Percentiles rank a stretch among this genome's conserved stretches.
These are phyloP conservation scores for Salix udensis DNA, from an alignment of 345 rosid genomes.

Conservation along the genomic window DNA sequence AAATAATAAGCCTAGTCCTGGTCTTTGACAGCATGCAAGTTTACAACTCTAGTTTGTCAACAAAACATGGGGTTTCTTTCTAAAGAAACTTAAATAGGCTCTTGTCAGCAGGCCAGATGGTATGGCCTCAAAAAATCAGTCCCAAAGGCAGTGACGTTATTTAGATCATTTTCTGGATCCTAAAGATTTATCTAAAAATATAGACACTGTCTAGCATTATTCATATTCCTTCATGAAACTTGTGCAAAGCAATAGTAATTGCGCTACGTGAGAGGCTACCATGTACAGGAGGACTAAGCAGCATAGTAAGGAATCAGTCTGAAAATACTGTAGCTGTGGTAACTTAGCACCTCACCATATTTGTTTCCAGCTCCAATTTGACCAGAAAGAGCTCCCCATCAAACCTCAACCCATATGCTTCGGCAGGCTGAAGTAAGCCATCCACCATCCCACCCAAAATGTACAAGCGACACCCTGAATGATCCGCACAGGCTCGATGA, in stretches of 20 bases:
- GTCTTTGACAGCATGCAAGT: neutral
- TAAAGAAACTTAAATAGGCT: too few relatives aligned
- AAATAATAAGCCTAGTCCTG: neutral
- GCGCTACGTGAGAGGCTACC: neutral
- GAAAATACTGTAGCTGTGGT: neutral
- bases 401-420: constrained; percentile 53
- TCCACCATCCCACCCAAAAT: constrained; percentile 93
- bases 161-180: neutral
- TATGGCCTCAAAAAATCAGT: neutral
- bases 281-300: constrained; percentile 4
- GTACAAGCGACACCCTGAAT: constrained; percentile 58
- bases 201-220: neutral
- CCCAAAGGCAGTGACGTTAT: neutral
- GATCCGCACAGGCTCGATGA: constrained; percentile 74
- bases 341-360: neutral
- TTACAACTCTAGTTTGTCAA: neutral
- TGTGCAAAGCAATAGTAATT: neutral
- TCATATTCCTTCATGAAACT: neutral
- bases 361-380: constrained; percentile 44
- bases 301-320: neutral
- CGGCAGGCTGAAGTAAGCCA: constrained; percentile 53
- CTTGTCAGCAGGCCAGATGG: neutral
- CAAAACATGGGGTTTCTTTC: neutral
- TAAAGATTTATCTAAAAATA: neutral
- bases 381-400: constrained; percentile 75